Percentiles rank a stretch among this genome's conserved stretches.
Evolutionary conservation across 2,329 filamentous ascomycete genomes (phyloP).

Genomic region (Sporothrix dimorphospora): DNA sequence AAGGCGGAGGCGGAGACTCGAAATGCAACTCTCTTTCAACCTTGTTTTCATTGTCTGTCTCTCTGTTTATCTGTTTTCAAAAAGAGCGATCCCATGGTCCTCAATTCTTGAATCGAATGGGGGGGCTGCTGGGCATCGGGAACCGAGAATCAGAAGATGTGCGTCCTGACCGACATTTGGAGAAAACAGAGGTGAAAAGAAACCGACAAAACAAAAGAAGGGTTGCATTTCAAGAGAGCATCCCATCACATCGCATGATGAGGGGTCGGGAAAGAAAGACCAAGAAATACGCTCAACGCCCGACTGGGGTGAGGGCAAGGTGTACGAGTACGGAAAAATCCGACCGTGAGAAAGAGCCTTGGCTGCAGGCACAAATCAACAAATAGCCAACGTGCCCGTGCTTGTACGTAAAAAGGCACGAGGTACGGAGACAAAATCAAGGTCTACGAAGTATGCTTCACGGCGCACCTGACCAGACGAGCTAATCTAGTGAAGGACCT

Average conservation of each 20-base stretch:
- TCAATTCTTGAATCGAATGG: neutral
- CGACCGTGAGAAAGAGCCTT: too few relatives aligned
- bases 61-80: too few relatives aligned
- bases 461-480: neutral
- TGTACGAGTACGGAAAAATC: too few relatives aligned
- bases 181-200: neutral
- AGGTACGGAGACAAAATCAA: neutral
- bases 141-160: neutral
- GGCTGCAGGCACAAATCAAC: too few relatives aligned
- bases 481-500: neutral
- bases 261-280: neutral
- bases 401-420: neutral
- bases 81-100: neutral
- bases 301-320: neutral
- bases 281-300: neutral
- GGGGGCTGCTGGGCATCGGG: neutral
- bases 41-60: neutral
- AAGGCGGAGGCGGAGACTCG: conserved; percentile 12
- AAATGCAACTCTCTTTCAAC: neutral
- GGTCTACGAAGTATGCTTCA: neutral
- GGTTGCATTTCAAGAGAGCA: neutral
- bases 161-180: neutral
- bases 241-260: neutral
- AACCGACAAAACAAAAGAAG: neutral
- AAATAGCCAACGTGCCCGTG: too few relatives aligned